phyloP scores from a whole-genome alignment of 2,329 filamentous ascomycete genomes.

The Magnaporthiopsis incrustans region DNA sequence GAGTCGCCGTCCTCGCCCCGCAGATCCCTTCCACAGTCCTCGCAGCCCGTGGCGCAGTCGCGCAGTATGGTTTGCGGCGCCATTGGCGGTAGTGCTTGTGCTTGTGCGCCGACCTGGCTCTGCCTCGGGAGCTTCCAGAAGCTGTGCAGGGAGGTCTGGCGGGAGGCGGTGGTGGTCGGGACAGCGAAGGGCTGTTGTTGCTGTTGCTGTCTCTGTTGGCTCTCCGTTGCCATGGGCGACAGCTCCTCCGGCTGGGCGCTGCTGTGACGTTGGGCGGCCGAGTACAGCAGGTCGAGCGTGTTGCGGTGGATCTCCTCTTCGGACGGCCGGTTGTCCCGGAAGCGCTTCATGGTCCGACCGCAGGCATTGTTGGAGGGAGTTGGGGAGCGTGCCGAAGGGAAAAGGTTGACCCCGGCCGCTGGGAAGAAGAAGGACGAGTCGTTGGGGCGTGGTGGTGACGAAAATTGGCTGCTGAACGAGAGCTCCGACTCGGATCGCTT shows the following conservation, averaged over 20 bases:
- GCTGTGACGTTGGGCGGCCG: constrained; percentile 29
- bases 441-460: constrained; percentile 29
- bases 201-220: constrained; percentile 10
- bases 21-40: constrained; percentile 39
- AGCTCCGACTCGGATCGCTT: constrained; percentile 55
- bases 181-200: constrained; percentile 11
- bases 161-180: constrained; percentile 11
- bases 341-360: constrained; percentile 53
- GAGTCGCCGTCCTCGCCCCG: constrained; percentile 25
- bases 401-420: constrained; percentile 25
- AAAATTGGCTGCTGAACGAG: constrained; percentile 35
- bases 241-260: constrained; percentile 12
- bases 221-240: constrained; percentile 4
- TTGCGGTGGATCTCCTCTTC: constrained; percentile 47
- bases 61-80: constrained; percentile 12
- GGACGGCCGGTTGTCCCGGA: constrained; percentile 50
- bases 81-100: constrained; percentile 18
- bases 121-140: constrained; percentile 47
- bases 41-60: constrained; percentile 32
- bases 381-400: constrained; percentile 22
- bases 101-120: constrained; percentile 17
- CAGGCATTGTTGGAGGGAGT: constrained; percentile 39
- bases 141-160: constrained; percentile 47
- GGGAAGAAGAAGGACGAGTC: constrained; percentile 21
- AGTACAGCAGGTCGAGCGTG: constrained; percentile 50